Evolutionary conservation across 495 filamentous ascomycete species (phyloP).

Genomic region (Neurospora sp.): DNA sequence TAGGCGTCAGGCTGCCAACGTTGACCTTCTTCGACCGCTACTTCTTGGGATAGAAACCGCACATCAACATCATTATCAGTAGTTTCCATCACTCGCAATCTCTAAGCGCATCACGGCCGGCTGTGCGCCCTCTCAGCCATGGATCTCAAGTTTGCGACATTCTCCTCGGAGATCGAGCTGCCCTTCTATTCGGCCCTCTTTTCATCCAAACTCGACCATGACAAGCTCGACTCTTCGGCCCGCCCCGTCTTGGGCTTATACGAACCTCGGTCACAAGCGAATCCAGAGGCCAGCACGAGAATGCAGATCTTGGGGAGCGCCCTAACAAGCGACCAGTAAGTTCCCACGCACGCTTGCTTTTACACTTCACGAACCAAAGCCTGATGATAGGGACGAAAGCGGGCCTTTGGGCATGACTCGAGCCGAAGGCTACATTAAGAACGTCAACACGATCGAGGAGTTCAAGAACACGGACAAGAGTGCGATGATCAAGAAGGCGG

Average conservation of each 20-base stretch:
- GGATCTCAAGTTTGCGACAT: conserved; percentile 59
- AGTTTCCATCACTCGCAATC: neutral
- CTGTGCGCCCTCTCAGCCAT: conserved; percentile 8
- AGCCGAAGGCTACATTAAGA: conserved; percentile 89
- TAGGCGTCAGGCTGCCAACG: neutral
- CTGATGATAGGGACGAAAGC: conserved; percentile 32
- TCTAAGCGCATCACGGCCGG: neutral
- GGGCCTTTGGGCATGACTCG: conserved; percentile 62
- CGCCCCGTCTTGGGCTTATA: conserved; percentile 82
- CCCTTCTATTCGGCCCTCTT: conserved; percentile 89
- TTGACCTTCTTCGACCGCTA: neutral
- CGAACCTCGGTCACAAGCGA: conserved; percentile 60
- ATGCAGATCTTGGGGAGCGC: conserved; percentile 87
- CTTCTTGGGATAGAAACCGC: neutral
- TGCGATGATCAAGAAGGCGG: conserved; percentile 61
- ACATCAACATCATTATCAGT: neutral
- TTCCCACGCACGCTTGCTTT: conserved; percentile 8
- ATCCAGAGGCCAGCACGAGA: conserved; percentile 60
- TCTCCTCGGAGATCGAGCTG: conserved; percentile 86
- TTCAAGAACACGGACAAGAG: conserved; percentile 69
- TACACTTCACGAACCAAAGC: conserved; percentile 2
- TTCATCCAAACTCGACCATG: conserved; percentile 86
- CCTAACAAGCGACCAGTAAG: conserved; percentile 71
- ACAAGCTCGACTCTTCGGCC: conserved; percentile 88
- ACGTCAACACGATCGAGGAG: conserved; percentile 92